phyloP scores from a whole-genome alignment of 345 rosid species.

The Salix suchowensis region DNA sequence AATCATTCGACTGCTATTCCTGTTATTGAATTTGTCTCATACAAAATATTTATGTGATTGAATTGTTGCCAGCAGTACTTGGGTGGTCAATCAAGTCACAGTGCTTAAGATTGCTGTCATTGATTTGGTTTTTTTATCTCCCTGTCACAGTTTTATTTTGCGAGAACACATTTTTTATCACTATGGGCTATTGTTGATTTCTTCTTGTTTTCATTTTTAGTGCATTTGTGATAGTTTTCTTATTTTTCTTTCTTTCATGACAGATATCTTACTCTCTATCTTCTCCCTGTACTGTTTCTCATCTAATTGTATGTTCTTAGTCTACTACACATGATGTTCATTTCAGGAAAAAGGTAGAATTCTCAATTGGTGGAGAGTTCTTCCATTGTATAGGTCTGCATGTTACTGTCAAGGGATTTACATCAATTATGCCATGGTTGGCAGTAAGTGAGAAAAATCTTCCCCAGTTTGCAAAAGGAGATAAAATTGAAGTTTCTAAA shows the following conservation, averaged over 20 bases:
- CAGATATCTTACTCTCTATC: neutral
- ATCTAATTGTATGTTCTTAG: neutral
- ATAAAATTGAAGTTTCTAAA: slow-evolving; percentile 65
- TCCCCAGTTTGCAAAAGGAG: slow-evolving; percentile 61
- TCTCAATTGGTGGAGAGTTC: slow-evolving; percentile 69
- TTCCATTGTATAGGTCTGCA: slow-evolving; percentile 73
- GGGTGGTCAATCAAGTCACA: too few species aligned
- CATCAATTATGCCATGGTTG: slow-evolving; percentile 91
- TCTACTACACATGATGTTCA: slow-evolving; percentile 4
- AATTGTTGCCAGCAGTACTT: too few species aligned
- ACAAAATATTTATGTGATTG: too few species aligned
- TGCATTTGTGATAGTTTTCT: neutral
- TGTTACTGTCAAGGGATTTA: slow-evolving; percentile 65
- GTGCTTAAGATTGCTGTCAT: too few species aligned
- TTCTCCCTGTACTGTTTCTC: too few species aligned
- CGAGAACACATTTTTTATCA: too few species aligned
- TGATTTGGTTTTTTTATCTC: too few species aligned
- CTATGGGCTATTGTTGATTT: too few species aligned
- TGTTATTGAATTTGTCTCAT: too few species aligned
- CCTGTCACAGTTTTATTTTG: too few species aligned
- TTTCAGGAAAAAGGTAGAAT: slow-evolving; percentile 73
- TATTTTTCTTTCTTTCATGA: neutral
- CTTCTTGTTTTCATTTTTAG: neutral
- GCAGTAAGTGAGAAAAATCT: slow-evolving; percentile 70
- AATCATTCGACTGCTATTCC: too few species aligned